A percentile compares a stretch with the other conserved stretches of the same genome.
Evolutionary conservation across 2,329 filamentous ascomycete species (phyloP).

Genomic region (Verticillium nubilum): DNA sequence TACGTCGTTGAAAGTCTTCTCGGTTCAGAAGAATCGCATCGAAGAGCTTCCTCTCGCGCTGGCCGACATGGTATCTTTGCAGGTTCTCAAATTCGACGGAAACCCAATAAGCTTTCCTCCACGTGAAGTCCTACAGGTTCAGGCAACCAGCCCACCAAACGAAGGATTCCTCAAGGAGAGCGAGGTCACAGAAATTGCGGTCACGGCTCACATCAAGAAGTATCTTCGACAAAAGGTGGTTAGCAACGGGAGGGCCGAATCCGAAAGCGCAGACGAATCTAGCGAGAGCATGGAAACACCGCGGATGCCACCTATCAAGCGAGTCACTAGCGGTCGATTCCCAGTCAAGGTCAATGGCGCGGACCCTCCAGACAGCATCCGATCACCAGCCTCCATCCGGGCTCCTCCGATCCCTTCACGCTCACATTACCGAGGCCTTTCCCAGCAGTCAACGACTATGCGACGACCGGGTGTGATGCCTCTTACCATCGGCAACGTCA

Average conservation of each 20-base stretch:
- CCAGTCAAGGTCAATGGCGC: slow-evolving; percentile 69
- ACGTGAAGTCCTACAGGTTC: slow-evolving; percentile 58
- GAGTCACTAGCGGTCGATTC: slow-evolving; percentile 59
- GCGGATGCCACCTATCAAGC: slow-evolving; percentile 56
- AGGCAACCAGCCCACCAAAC: slow-evolving; percentile 49
- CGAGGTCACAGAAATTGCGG: slow-evolving; percentile 56
- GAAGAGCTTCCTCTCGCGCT: slow-evolving; percentile 77
- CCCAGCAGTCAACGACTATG: slow-evolving; percentile 59
- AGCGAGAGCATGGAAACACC: slow-evolving; percentile 79
- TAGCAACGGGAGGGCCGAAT: slow-evolving; percentile 42
- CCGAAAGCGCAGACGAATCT: slow-evolving; percentile 53
- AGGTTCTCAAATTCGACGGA: slow-evolving; percentile 83
- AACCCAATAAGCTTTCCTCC: slow-evolving; percentile 77
- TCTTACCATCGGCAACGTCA: slow-evolving; percentile 61
- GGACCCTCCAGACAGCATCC: slow-evolving; percentile 56
- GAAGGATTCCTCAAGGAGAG: slow-evolving; percentile 49
- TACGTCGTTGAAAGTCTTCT: slow-evolving; percentile 82
- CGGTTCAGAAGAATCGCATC: slow-evolving; percentile 81
- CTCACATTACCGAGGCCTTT: slow-evolving; percentile 74
- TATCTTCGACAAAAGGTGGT: slow-evolving; percentile 50
- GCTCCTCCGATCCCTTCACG: slow-evolving; percentile 74
- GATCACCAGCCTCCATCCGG: slow-evolving; percentile 61
- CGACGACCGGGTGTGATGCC: slow-evolving; percentile 71
- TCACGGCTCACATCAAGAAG: slow-evolving; percentile 58
- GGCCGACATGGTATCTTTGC: slow-evolving; percentile 83